A percentile compares a stretch with the other conserved stretches of the same genome.
Evolutionary conservation across 345 rosid genomes (phyloP).

Genomic region (Tarenaya hassleriana): DNA sequence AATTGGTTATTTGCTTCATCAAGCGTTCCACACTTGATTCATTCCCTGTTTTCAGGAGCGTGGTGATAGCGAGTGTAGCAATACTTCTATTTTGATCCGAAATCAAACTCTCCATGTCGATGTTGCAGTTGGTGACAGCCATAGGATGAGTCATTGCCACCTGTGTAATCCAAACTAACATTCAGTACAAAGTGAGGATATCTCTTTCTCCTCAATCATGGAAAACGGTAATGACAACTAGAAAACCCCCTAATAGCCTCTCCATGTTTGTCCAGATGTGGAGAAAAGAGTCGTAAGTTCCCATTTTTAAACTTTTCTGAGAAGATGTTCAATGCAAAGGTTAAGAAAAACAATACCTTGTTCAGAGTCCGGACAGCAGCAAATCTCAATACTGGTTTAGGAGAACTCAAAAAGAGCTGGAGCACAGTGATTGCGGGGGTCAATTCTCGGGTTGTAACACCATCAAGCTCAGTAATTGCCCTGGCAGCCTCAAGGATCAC

Average conservation of each 20-base stretch:
- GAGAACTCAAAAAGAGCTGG: constrained; percentile 94
- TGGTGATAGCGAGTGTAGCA: constrained; percentile 98
- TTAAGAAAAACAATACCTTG: constrained; percentile 43
- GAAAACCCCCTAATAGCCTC: not conserved
- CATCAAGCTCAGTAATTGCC: constrained; percentile 93
- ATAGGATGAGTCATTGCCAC: constrained; percentile 99
- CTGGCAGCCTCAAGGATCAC: constrained; percentile 98
- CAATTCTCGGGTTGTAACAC: constrained; percentile 84
- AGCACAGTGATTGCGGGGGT: constrained; percentile 98
- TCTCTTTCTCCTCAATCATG: not conserved
- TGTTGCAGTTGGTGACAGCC: constrained; percentile 98
- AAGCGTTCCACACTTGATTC: constrained; percentile 96
- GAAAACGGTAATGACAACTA: constrained; percentile 6
- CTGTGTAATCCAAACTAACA: constrained; percentile 31
- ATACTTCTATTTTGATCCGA: constrained; percentile 98
- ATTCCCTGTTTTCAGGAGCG: constrained; percentile 94
- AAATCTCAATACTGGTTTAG: constrained; percentile 93
- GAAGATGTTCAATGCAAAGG: constrained; percentile 4
- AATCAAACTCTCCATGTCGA: constrained; percentile 97
- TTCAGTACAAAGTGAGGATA: constrained; percentile 16
- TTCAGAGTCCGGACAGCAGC: constrained; percentile 97
- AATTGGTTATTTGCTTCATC: constrained; percentile 97
- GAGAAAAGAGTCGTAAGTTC: not conserved
- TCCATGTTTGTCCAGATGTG: not conserved
- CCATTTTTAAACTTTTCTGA: not conserved